Conservation (phyloP, 331 rosid genomes). For the Malus hybrid region DNA sequence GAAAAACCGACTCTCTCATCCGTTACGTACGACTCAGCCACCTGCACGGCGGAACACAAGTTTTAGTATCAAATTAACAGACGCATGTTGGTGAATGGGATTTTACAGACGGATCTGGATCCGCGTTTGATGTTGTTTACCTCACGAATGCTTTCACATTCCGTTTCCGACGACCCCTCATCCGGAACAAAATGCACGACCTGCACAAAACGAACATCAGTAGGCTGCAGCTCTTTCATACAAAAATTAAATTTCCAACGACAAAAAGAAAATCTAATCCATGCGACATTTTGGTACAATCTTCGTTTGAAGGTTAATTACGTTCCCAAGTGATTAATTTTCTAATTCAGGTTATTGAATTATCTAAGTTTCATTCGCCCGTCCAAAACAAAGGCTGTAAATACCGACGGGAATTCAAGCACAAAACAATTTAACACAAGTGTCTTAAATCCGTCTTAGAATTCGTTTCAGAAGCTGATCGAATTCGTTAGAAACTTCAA, state of each 20-base stretch:
- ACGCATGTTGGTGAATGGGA: neutral
- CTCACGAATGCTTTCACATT: slow-evolving; percentile 53
- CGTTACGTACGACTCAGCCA: slow-evolving; percentile 57
- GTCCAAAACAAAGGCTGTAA: too few relatives aligned
- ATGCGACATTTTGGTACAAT: neutral
- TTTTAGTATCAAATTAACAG: neutral
- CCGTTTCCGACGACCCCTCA: slow-evolving; percentile 38
- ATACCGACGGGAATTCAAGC: neutral
- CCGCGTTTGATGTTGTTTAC: slow-evolving; percentile 24
- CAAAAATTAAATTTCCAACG: neutral
- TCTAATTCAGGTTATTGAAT: neutral
- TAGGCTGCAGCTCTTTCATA: neutral
- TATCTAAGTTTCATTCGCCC: neutral
- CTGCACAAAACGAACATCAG: slow-evolving; percentile 26
- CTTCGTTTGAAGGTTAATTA: too few relatives aligned
- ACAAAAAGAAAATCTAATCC: neutral
- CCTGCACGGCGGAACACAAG: slow-evolving; percentile 36
- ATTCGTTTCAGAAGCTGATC: neutral
- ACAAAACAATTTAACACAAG: neutral
- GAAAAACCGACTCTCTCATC: slow-evolving; percentile 96
- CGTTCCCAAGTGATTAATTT: neutral
- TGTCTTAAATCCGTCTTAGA: neutral
- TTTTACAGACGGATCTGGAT: too few relatives aligned
- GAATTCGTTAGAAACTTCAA: neutral
- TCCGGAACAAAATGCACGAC: slow-evolving; percentile 69